Base-by-base conservation (phyloP, 2,329 filamentous ascomycete species). In the Nemania abortiva region DNA sequence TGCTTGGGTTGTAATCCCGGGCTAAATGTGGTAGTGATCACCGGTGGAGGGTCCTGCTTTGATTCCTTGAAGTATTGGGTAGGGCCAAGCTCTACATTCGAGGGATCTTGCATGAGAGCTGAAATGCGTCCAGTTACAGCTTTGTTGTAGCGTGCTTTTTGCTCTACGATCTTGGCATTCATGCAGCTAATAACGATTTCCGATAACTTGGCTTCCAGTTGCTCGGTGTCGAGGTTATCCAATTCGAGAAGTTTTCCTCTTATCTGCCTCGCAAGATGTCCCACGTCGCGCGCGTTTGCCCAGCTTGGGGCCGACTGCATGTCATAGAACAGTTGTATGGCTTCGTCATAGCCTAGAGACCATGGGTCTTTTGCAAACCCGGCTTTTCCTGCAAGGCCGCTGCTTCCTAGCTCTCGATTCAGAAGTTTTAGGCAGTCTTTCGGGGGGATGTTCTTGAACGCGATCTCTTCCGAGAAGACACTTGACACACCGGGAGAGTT, bases 261-360 rank as follows among this genome's bases (percentile, higher is more conserved):
- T 9, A 55, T 37, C 15, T 55, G 29, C 10, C 29, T 55, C 52
- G 52, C 52, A 37, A 55, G 52, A 37, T 55, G 52, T 20, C 34
- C 37, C 15, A 55, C 52, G 27, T 55, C 52, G 29, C 52, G 52
- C 13, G 52, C 52, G 27, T 55, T 55, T 37, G 15, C 52, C 52
- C 52, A 55, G 29, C 52, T 20, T 37, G 52, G 10, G 11, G 1
- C 37, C 1, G 15, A 55, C 29, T 55, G 52, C 52, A 55, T 55
- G 29, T 22, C n/a, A 20, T 29, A 55, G 18, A 55, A 55, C 5
- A 55, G 27, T 20, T 20, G 11, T 11, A 37, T 22, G 18, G 37
- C n/a, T 15, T 20, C 37, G 52, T 13, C 13, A 55, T 37, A 27
- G 6, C 1, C 37, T n/a, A 13, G 52, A 3, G 29, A 37, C 31